Percentiles rank a stretch among this genome's conserved stretches.
Conservation (phyloP, 1,139 yeast genomes). For the Candida labiduridarum region DNA sequence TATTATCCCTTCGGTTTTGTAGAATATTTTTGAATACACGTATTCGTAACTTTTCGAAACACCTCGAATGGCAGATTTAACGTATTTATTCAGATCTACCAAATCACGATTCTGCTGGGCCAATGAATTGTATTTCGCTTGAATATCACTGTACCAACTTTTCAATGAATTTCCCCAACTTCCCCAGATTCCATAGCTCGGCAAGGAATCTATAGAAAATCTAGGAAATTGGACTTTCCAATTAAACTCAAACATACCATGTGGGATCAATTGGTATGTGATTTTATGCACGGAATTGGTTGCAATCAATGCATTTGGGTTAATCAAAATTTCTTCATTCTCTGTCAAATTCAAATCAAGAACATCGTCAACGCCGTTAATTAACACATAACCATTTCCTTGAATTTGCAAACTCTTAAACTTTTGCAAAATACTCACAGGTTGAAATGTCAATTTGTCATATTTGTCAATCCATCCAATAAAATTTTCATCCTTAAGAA, state of each 20-base stretch:
- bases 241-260: neutral
- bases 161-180: constrained; percentile 3
- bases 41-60: neutral
- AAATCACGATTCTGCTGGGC: neutral
- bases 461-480: constrained; percentile 44
- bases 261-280: constrained; percentile 2
- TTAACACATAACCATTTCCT: constrained; percentile 42
- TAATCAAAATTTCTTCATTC: constrained; percentile 36
- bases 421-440: constrained; percentile 19
- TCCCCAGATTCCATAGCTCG: constrained; percentile 11
- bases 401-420: constrained; percentile 23
- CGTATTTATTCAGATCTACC: neutral
- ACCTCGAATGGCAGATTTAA: neutral
- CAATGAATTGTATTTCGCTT: neutral
- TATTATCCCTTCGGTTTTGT: constrained; percentile 9
- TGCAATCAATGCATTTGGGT: constrained; percentile 40
- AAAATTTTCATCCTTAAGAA: constrained; percentile 32
- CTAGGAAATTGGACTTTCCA: neutral
- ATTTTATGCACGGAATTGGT: constrained; percentile 15
- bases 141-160: neutral
- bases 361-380: constrained; percentile 35
- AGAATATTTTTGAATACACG: constrained; percentile 2
- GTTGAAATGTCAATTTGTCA: constrained; percentile 22
- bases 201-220: constrained; percentile 5
- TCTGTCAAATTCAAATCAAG: constrained; percentile 30